Evolutionary conservation across 1,139 yeast species (phyloP), one percentile per base, ranked within the genome.

Genomic region (Yamadazyma spencermartinsiae): DNA sequence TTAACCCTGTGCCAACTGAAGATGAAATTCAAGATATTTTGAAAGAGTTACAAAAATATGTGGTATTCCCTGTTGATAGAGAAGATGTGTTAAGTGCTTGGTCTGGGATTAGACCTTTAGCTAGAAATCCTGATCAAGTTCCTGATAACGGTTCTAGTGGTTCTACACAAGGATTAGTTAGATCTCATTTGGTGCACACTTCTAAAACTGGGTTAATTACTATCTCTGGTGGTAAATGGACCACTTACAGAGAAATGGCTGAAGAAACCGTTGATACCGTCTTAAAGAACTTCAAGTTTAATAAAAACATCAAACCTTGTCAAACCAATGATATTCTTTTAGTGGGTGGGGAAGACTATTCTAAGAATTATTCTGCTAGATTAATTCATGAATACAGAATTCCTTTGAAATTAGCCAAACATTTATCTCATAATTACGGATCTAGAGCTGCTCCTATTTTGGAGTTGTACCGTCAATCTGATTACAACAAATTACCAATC

Each of bases 221-320:
- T 35, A 86, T 90, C 52, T 85, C 96, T 20, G 98, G 98, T 56
- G 98, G 98, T 63, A 90, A 90, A 68, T 90, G 98, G 98, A 90
- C 98, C 41, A 90, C 98, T 30, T 90, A 89, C 71, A 79, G 98
- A 69, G 96, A 88, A 69, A 90, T 90, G 98, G 96, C 98, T 26
- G 82, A 89, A 68, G 96, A 90, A 68, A 87, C 96, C 35, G 83
- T 90, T 37, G 85, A 87, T 62, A 80, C 80, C 50, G 79, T 87
- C 42, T 74, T 87, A 39, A 73, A 78, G 55, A 63, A 72, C 38
- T 74, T 69, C 49, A 61, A 63, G 37, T 73, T 77, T 39, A 62
- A 58, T 33, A 63, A 60, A 46, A 49, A 56, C 31, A 43, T 72
- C 26, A 71, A 70, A 49, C 78, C 82, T 26, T 86, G 95, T 56